phyloP scores from a whole-genome alignment of 257 asterid species.

The Solanum gandarillasii region DNA sequence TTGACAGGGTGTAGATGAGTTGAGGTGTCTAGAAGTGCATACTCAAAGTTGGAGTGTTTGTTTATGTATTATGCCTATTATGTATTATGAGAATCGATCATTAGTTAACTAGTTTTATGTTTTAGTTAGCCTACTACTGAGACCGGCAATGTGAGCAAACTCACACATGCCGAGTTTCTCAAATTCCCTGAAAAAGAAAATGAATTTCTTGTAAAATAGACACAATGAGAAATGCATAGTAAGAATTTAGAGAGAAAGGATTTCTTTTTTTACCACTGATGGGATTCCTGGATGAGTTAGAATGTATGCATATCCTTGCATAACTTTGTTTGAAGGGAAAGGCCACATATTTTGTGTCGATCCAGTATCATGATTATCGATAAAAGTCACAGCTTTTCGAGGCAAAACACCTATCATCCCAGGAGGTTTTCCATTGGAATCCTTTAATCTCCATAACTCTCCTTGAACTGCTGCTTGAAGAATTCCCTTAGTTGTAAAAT shows the following conservation, averaged over 20 bases:
- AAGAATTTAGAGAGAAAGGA: neutral
- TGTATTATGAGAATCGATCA: neutral
- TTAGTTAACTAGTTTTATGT: neutral
- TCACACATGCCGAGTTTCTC: neutral
- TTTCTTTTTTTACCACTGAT: conserved; percentile 16
- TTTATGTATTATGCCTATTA: neutral
- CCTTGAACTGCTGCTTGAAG: conserved; percentile 72
- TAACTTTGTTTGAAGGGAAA: conserved; percentile 64
- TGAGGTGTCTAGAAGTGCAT: neutral
- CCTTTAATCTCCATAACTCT: conserved; percentile 66
- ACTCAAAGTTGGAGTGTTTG: neutral
- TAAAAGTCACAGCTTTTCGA: conserved; percentile 57
- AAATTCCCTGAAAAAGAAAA: neutral
- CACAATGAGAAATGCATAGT: too few relatives aligned
- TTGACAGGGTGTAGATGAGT: too few relatives aligned
- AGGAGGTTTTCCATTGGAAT: conserved; percentile 47
- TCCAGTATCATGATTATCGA: conserved; percentile 84
- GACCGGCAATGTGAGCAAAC: neutral
- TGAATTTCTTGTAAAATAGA: neutral
- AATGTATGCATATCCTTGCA: conserved; percentile 75
- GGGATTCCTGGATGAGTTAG: conserved; percentile 88
- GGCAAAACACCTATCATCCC: conserved; percentile 76
- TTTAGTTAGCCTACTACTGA: neutral
- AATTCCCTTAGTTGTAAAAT: conserved; percentile 71
- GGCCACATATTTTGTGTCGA: conserved; percentile 66